A percentile compares a stretch with the other conserved stretches of the same genome.
Evolutionary conservation across 345 rosid species (phyloP).

Genomic region (Adansonia digitata): DNA sequence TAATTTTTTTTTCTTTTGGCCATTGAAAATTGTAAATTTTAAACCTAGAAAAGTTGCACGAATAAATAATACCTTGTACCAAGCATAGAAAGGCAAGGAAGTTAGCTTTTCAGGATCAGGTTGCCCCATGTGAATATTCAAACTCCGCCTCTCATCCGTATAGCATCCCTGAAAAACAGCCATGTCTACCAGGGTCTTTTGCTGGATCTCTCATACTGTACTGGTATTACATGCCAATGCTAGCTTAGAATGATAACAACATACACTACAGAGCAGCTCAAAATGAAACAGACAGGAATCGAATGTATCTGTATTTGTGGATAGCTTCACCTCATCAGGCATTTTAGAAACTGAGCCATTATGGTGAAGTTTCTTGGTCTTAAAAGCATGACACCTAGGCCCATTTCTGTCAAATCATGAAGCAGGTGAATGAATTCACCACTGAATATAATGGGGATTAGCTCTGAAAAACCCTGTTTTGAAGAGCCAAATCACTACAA

Average conservation of each 20-base stretch:
- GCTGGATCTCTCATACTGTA: constrained; percentile 13
- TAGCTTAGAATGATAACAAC: not conserved
- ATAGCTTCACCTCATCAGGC: constrained; percentile 2
- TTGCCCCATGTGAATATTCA: constrained; percentile 9
- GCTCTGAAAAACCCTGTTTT: too few relatives aligned
- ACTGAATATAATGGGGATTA: too few relatives aligned
- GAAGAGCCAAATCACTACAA: not conserved
- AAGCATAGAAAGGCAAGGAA: constrained; percentile 14
- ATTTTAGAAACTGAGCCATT: constrained; percentile 2
- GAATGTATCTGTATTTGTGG: not conserved
- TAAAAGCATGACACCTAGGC: constrained; percentile 49
- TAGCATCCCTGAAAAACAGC: constrained; percentile 11
- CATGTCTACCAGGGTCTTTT: constrained; percentile 8
- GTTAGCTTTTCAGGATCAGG: constrained; percentile 13
- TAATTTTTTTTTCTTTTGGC: not conserved
- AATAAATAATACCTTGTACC: constrained; percentile 5
- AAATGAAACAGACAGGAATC: not conserved
- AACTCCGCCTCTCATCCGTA: constrained; percentile 8
- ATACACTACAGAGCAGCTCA: not conserved
- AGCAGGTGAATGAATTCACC: constrained; percentile 43
- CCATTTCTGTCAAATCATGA: constrained; percentile 72
- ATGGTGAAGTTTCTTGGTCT: constrained; percentile 32
- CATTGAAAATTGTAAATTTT: not conserved
- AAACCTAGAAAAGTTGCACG: not conserved
- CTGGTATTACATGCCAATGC: not conserved